A percentile compares a stretch with the other conserved stretches of the same genome.
These are phyloP conservation scores for Neovahlkampfia damariscottae DNA, from an alignment of 78 protist genomes.

Conservation along the genomic window DNA sequence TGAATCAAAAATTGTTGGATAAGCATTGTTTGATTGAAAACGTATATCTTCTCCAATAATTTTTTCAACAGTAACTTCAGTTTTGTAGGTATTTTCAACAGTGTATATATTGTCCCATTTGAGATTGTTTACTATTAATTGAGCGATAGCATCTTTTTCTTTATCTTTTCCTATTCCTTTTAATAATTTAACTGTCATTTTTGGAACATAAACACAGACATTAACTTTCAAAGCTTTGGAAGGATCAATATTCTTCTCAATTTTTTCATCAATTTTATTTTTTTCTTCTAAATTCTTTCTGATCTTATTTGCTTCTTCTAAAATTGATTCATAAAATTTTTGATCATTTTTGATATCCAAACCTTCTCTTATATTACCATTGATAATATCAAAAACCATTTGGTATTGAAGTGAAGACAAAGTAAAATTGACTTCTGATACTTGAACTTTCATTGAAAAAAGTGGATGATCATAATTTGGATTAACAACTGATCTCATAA, in stretches of 20 bases:
- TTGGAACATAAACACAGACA: background rate
- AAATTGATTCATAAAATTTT: background rate
- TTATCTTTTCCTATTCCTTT: background rate
- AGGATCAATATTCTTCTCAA: background rate
- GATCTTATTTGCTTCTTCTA: too few relatives aligned
- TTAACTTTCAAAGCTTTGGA: background rate
- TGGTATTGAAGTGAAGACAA: background rate
- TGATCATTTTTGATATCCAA: background rate
- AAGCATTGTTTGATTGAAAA: background rate
- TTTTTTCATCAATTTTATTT: background rate
- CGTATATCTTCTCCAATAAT: background rate
- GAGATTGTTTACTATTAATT: background rate
- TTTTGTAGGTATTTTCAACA: background rate
- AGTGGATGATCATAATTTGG: background rate
- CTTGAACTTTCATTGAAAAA: background rate
- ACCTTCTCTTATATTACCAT: background rate
- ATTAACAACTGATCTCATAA: background rate
- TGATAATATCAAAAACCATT: background rate
- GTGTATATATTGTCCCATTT: background rate
- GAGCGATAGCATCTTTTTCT: background rate
- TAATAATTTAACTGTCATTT: background rate
- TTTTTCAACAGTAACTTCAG: background rate
- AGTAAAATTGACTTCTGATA: background rate
- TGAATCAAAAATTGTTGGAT: too few relatives aligned
- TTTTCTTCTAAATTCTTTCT: background rate